Evolutionary conservation across 2,329 filamentous ascomycete genomes (phyloP).

Genomic region (Rhexocercosporidium sp.): DNA sequence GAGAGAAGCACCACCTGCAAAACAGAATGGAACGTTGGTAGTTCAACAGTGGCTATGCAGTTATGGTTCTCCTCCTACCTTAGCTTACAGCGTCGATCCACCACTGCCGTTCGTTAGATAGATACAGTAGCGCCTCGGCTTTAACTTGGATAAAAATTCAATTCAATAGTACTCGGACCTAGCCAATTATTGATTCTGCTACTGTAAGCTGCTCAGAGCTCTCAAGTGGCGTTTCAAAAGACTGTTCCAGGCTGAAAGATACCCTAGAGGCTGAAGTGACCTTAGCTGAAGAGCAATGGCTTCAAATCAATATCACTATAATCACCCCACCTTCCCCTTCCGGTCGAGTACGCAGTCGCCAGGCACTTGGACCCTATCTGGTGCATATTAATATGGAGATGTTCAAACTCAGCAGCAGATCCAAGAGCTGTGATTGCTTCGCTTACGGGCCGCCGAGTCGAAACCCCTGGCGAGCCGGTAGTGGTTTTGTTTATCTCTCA

Average conservation of each 20-base stretch:
- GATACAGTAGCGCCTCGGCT: no score
- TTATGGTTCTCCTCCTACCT: slow-evolving; percentile 8
- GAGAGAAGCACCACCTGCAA: not conserved
- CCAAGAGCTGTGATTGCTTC: not conserved
- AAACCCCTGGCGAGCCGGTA: not conserved
- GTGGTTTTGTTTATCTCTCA: not conserved
- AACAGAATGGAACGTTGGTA: slow-evolving; percentile 1
- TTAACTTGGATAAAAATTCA: not conserved
- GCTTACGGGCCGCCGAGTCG: not conserved
- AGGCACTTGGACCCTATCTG: not conserved
- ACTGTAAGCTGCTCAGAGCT: not conserved
- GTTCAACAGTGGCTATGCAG: not conserved
- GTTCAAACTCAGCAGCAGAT: not conserved
- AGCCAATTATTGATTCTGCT: not conserved
- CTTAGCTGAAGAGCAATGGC: slow-evolving; percentile 6
- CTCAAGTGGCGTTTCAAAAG: not conserved
- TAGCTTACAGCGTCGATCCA: not conserved
- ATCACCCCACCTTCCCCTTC: not conserved
- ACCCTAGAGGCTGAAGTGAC: not conserved
- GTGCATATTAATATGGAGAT: slow-evolving; percentile 2
- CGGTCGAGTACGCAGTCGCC: not conserved
- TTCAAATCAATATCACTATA: not conserved
- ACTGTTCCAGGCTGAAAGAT: not conserved
- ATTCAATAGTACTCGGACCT: not conserved
- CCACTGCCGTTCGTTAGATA: slow-evolving; percentile 7